phyloP scores from a whole-genome alignment of 306 rosid species.

The Cicer judaicum region DNA sequence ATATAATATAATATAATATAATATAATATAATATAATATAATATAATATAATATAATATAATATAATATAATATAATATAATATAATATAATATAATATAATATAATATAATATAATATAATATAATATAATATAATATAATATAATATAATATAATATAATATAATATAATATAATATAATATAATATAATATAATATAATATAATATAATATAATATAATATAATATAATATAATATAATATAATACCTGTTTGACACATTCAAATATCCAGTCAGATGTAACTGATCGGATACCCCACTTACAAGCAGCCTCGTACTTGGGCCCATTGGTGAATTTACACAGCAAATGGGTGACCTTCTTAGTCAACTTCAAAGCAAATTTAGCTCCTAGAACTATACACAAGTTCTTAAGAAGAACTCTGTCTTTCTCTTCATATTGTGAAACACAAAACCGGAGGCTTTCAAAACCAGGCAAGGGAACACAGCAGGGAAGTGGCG shows the following conservation, averaged over 20 bases:
- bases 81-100: constrained; percentile 54
- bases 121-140: constrained; percentile 54
- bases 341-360: constrained; percentile 94
- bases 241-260: constrained; percentile 88
- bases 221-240: neutral
- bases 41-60: constrained; percentile 54
- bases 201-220: constrained; percentile 42
- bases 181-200: constrained; percentile 46
- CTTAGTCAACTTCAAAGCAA: constrained; percentile 67
- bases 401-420: constrained; percentile 80
- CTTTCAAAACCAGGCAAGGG: constrained; percentile 89
- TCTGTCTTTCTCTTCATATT: constrained; percentile 86
- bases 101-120: constrained; percentile 54
- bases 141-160: constrained; percentile 48
- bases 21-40: constrained; percentile 54
- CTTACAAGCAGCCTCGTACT: constrained; percentile 85
- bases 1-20: constrained; percentile 54
- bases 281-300: constrained; percentile 74
- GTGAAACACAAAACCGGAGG: constrained; percentile 88
- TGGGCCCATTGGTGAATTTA: constrained; percentile 80
- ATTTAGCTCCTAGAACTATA: constrained; percentile 86
- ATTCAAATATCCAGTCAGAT: constrained; percentile 87
- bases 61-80: constrained; percentile 54
- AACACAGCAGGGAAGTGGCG: constrained; percentile 85
- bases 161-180: neutral